Evolutionary conservation across 2,329 filamentous ascomycete species (phyloP), one percentile per base, ranked within the genome.

Genomic region (Venturiaceae sp.): DNA sequence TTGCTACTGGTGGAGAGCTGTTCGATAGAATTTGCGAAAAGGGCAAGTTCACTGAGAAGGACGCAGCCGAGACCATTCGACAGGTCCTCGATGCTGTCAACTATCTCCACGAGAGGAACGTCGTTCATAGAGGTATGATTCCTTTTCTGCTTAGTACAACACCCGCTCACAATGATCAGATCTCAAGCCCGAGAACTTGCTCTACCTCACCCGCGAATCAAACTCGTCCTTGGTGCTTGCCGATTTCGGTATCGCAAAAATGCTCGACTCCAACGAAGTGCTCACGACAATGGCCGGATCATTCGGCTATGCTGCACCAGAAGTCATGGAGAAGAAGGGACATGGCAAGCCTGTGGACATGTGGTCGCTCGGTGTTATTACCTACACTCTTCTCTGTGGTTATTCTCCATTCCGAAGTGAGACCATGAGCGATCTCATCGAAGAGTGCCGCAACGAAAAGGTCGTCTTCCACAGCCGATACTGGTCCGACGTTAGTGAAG

Each of bases 301-400:
- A 0, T 97, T 99, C 69, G 94, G 94, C 58, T 99, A 99, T 68
- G 94, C 94, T 21, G 94, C 94, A 1, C 94, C 94, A 8, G 94
- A 99, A 73, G 92, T 99, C 60, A 99, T 99, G 94, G 80, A 96
- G 63, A 96, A 96, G 80, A 86, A 90, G 69, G 94, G 94, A 21
- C 95, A 99, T 71, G 94, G 94, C 71, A 99, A 97, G 75, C 90
- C 94, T 4, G 94, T 97, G 34, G 94, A 99, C 71, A 96, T 99
- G 90, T 99, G 94, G 94, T 97, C 94, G 3, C 82, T 99, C 75
- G 94, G 94, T 62, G 94, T 99, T 68, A 99, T 99, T 68, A 97
- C 94, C 44, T 99, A 99, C 75, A 99, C 94, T 16, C 81, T 99
- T 30, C 87, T 99, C 55, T 99, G 95, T 71, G 94, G 94, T 65